Percentiles rank a stretch among this genome's conserved stretches.
Evolutionary conservation across 352 stramenopile genomes (phyloP).

Genomic region (Pythium chondricola): DNA sequence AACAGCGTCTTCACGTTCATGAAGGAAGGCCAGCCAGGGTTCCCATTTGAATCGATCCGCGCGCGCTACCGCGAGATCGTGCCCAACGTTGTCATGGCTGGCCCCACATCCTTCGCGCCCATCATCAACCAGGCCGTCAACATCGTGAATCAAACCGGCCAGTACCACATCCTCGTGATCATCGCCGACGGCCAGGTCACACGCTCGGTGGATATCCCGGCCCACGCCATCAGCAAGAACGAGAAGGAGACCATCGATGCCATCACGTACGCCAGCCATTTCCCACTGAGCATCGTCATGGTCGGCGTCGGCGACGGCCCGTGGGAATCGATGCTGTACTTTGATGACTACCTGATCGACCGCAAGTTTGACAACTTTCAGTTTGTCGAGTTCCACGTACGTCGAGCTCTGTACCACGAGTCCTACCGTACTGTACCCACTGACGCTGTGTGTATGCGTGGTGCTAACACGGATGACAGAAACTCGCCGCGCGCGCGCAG

Average conservation of each 20-base stretch:
- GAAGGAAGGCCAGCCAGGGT: slow-evolving; percentile 29
- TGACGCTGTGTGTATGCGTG: background rate
- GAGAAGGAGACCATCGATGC: slow-evolving; percentile 86
- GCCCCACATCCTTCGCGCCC: slow-evolving; percentile 81
- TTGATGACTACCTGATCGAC: slow-evolving; percentile 71
- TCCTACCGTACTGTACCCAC: background rate
- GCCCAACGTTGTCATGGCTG: slow-evolving; percentile 68
- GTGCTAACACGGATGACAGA: slow-evolving; percentile 20
- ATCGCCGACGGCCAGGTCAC: slow-evolving; percentile 86
- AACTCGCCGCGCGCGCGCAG: slow-evolving; percentile 33
- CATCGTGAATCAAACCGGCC: slow-evolving; percentile 70
- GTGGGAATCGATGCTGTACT: slow-evolving; percentile 79
- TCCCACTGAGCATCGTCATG: slow-evolving; percentile 77
- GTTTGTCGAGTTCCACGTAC: slow-evolving; percentile 77
- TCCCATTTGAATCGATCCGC: slow-evolving; percentile 62
- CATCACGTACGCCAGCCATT: slow-evolving; percentile 75
- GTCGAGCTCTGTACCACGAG: background rate
- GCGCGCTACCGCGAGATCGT: slow-evolving; percentile 64
- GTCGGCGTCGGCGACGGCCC: slow-evolving; percentile 75
- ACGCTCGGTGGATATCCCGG: slow-evolving; percentile 69
- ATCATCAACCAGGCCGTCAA: slow-evolving; percentile 79
- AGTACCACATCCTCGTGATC: slow-evolving; percentile 86
- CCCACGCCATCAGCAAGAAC: slow-evolving; percentile 72
- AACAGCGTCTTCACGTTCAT: slow-evolving; percentile 73
- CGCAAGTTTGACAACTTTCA: slow-evolving; percentile 86